Base-by-base conservation (phyloP, 768 basidiomycete species). In the Dioszegia crocea region DNA sequence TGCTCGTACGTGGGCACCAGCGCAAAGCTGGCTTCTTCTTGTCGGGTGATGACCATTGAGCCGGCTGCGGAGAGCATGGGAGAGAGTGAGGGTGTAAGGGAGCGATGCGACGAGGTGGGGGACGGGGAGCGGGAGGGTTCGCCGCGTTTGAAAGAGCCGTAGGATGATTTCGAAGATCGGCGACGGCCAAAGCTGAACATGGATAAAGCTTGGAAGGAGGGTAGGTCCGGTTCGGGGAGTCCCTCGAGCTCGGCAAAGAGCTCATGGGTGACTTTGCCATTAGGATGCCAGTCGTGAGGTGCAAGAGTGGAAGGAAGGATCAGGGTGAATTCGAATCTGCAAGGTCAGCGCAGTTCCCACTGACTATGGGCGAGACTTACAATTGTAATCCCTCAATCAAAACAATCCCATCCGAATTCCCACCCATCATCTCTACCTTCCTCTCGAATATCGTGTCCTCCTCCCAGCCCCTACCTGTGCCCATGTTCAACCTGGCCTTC, bases 371-470 rank as follows among this genome's bases (percentile, higher is more conserved):
- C 33, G 33, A 12, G 27, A 56, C 60, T 50, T 47, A 67, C 66
- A 50, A 53, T 47, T 70, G 66, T 19, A 61, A 40, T 4, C 71
- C 71, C 46, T 70, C 67, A 44, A 71, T 65, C 38, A 73, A 57
- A 59, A 53, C 47, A 26, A 73, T 60, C 6, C 71, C 71, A 3
- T 65, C 67, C 27, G 52, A 40, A 19, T 38, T 61, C 21, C 57
- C 63, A 6, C 60, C 68, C 23, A 47, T 57, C 39, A 70, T 60
- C 45, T 69, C 69, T 2, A 64, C 63, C 26, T 60, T 66, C 31
- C 69, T 21, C 41, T 65, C 62, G 33, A 67, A 73, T 8, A 73
- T 61, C 14, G 56, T 51, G 45, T 67, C 62, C 44, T 69, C 67
- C 38, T 70, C 67, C 40, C 60, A 51, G 24, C 44, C 55, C 40